Percentiles rank a stretch among this genome's conserved stretches.
Evolutionary conservation across 1,284 basidiomycete species (phyloP).

Genomic region (Leccinum subatratum): DNA sequence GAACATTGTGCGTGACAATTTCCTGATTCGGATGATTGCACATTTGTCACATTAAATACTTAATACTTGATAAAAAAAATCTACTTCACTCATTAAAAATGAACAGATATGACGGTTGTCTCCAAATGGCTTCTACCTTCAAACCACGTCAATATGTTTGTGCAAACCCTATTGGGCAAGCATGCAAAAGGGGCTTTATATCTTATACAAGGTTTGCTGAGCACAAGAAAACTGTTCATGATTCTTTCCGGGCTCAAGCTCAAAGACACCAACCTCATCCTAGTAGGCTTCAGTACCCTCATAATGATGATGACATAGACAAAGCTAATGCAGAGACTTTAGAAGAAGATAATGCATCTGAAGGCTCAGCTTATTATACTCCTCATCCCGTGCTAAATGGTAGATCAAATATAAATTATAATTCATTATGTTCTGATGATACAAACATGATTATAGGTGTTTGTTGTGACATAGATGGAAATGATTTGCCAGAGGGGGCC

Average conservation of each 20-base stretch:
- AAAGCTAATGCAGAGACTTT: too few relatives aligned
- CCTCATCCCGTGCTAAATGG: not conserved
- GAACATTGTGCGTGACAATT: too few relatives aligned
- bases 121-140: too few relatives aligned
- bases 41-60: too few relatives aligned
- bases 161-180: not conserved
- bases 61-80: too few relatives aligned
- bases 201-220: not conserved
- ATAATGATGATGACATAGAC: not conserved
- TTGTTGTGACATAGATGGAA: not conserved
- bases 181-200: not conserved
- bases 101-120: too few relatives aligned
- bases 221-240: not conserved
- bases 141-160: not conserved
- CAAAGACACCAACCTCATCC: not conserved
- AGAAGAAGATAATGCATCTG: not conserved
- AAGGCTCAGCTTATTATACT: not conserved
- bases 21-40: too few relatives aligned
- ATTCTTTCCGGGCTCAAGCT: not conserved
- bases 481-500: not conserved
- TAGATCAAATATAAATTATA: not conserved
- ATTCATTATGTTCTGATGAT: not conserved
- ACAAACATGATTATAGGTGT: not conserved
- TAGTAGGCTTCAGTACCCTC: too few relatives aligned
- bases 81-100: too few relatives aligned